Conservation (phyloP, 106 monocot species). For the Allium fistulosum region DNA sequence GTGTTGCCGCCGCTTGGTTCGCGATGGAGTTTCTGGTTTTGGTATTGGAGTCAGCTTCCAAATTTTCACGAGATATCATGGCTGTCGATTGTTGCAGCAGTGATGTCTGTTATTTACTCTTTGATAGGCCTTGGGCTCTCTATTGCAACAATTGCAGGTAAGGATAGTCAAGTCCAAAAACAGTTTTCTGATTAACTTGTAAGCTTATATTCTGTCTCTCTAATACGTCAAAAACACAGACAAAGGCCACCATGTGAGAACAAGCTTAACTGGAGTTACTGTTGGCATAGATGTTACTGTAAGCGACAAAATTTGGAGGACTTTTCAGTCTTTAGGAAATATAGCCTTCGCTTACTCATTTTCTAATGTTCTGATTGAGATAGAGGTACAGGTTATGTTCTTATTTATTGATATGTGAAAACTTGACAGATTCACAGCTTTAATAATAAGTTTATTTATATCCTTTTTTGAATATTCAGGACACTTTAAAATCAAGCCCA, state of each 20-base stretch:
- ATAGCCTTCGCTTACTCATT: slow-evolving; percentile 62
- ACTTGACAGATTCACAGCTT: too few relatives aligned
- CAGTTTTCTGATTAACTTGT: too few relatives aligned
- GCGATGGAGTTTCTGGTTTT: too few relatives aligned
- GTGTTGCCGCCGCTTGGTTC: too few relatives aligned
- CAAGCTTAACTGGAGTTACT: slow-evolving; percentile 42
- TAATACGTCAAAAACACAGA: slow-evolving; percentile 21
- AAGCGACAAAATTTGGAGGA: slow-evolving; percentile 65
- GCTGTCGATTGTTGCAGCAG: slow-evolving; percentile 69
- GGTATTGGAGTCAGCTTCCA: slow-evolving; percentile 54
- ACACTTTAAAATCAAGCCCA: slow-evolving; percentile 55
- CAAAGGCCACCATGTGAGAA: slow-evolving; percentile 14
- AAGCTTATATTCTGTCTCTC: neutral
- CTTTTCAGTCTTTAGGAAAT: slow-evolving; percentile 63
- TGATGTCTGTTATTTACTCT: slow-evolving; percentile 71
- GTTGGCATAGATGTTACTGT: slow-evolving; percentile 55
- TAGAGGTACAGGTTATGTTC: slow-evolving; percentile 37
- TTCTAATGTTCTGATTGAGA: slow-evolving; percentile 62
- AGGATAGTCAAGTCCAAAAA: too few relatives aligned
- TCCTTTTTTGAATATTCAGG: slow-evolving; percentile 13
- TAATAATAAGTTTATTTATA: neutral
- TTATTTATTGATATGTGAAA: too few relatives aligned
- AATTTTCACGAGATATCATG: slow-evolving; percentile 71
- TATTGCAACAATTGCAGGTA: slow-evolving; percentile 52
- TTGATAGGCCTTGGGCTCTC: slow-evolving; percentile 72